Evolutionary conservation across 225 moss, liverwort and hornwort species (phyloP).

Genomic region (Thuidium tamariscinum): DNA sequence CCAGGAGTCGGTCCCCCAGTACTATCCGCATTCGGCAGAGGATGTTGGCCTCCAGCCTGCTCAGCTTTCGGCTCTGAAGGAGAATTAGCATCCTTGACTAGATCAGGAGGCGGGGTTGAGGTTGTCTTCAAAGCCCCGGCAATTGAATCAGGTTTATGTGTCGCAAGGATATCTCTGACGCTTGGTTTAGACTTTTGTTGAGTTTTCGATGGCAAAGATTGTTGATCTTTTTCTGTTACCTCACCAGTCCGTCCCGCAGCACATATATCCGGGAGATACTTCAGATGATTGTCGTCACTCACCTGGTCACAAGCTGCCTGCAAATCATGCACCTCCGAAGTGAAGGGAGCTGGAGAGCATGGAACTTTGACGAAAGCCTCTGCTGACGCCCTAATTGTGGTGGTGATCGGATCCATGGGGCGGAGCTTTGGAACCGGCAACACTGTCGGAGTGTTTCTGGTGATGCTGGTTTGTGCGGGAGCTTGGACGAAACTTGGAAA

Average conservation of each 20-base stretch:
- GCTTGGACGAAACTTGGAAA: background rate
- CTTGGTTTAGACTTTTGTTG: background rate
- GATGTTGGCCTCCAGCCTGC: background rate
- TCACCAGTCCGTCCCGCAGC: background rate
- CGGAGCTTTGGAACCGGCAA: background rate
- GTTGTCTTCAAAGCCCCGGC: background rate
- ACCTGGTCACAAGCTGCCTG: background rate
- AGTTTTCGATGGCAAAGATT: background rate
- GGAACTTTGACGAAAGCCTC: background rate
- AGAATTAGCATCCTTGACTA: background rate
- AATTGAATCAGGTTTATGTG: background rate
- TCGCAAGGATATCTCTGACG: background rate
- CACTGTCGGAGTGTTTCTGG: background rate
- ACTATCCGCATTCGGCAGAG: background rate
- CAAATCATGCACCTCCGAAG: background rate
- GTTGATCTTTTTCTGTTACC: background rate
- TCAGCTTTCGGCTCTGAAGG: background rate
- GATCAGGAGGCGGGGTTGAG: background rate
- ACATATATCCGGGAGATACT: background rate
- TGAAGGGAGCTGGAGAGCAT: background rate
- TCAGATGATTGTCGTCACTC: background rate
- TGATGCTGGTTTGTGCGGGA: background rate
- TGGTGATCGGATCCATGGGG: background rate
- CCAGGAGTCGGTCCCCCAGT: background rate
- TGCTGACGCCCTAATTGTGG: background rate